phyloP scores from a whole-genome alignment of 2,329 filamentous ascomycete genomes.

The Ilyonectria robusta region DNA sequence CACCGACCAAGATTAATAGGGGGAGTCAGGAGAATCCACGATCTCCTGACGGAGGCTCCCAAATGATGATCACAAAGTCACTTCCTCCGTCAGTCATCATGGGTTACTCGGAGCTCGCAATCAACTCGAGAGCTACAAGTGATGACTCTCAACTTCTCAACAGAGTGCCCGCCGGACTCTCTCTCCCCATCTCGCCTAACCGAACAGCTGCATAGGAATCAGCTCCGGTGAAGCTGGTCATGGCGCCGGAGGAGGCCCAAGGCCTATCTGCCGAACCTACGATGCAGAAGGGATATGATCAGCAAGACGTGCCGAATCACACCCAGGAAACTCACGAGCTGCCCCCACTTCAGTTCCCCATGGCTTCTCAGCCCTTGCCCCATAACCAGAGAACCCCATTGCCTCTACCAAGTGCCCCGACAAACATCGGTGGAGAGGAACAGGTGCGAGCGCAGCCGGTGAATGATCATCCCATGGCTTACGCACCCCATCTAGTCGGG shows the following conservation, averaged over 20 bases:
- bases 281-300: background rate
- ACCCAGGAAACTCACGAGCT: background rate
- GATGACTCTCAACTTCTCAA: slow-evolving; percentile 12
- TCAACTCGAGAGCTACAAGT: slow-evolving; percentile 7
- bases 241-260: background rate
- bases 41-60: slow-evolving; percentile 23
- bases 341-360: slow-evolving; percentile 20
- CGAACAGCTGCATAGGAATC: slow-evolving; percentile 43
- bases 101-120: slow-evolving; percentile 34
- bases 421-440: background rate
- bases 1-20: slow-evolving; percentile 38
- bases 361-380: slow-evolving; percentile 17
- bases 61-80: slow-evolving; percentile 37
- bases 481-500: background rate
- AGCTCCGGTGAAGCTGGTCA: slow-evolving; percentile 27
- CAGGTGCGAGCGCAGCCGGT: background rate
- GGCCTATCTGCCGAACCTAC: background rate
- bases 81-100: slow-evolving; percentile 42
- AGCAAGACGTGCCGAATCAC: background rate
- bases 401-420: background rate
- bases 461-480: background rate
- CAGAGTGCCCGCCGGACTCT: background rate
- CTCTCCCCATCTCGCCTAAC: slow-evolving; percentile 26
- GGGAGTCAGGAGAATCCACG: slow-evolving; percentile 32
- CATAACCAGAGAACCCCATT: background rate